Evolutionary conservation across 768 basidiomycete species (phyloP), one percentile per base, ranked within the genome.

Genomic region (Boletellus sp.): DNA sequence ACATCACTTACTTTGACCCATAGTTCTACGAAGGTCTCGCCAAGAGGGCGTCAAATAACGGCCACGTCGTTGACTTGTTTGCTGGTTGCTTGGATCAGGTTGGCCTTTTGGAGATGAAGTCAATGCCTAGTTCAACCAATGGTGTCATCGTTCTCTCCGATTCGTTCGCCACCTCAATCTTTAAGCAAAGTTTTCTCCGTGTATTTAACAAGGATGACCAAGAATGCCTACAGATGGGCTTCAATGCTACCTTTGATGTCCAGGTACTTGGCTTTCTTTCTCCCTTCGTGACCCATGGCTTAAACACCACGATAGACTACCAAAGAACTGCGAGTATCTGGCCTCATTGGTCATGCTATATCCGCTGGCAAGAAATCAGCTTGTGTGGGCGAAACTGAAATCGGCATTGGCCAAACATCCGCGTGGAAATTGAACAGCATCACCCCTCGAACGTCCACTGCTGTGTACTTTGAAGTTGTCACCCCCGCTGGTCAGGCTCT

Each of bases 81-180:
- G 92, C 94, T 26, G 96, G 95, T 23, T 99, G 95, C 64, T 77
- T 99, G 31, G 96, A 99, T 68, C 96, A 99, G 74, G 91, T 99
- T 62, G 96, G 96, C 52, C 75, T 98, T 39, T 75, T 94, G 47
- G 96, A 99, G 73, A 99, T 99, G 96, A 96, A 94, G 66, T 87
- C 89, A 0, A 72, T 98, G 48, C 81, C 93, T 38, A 98, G 95
- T 68, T 93, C 87, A 17, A 99, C 96, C 40, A 98, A 97, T 63
- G 96, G 96, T 51, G 87, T 87, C 55, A 94, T 98, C 57, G 90
- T 98, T 22, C 78, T 98, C 32, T 93, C 95, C 34, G 96, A 99
- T 64, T 94, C 94, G 0, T 99, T 98, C 68, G 85, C 90, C 11
- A 98, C 95, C 10, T 93, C 93, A 22, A 96, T 98, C 66, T 98